Evolutionary conservation across 2,329 filamentous ascomycete species (phyloP).

Genomic region (Alternaria incomplexa): DNA sequence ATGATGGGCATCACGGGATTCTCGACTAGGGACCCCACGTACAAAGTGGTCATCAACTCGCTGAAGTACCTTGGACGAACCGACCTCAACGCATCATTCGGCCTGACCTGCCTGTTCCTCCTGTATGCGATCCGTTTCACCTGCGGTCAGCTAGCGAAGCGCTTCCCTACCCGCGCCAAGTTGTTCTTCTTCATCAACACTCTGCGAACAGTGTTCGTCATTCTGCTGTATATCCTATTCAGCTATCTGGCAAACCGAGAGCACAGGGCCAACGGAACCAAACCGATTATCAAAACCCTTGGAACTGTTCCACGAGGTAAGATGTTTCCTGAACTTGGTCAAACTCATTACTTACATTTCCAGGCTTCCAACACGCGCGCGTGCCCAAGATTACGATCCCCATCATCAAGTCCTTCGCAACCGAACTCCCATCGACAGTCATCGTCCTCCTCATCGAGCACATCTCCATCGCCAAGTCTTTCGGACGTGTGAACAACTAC

Average conservation of each 20-base stretch:
- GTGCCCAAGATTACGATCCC: constrained; percentile 71
- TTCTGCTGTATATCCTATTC: constrained; percentile 89
- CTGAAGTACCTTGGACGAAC: constrained; percentile 70
- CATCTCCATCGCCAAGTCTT: constrained; percentile 96
- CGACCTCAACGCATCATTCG: constrained; percentile 80
- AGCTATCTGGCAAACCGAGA: constrained; percentile 81
- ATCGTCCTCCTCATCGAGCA: constrained; percentile 96
- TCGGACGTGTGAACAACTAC: constrained; percentile 95
- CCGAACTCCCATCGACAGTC: constrained; percentile 80
- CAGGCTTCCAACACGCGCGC: constrained; percentile 74
- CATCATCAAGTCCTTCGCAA: constrained; percentile 71
- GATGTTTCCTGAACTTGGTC: neutral
- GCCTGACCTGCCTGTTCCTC: constrained; percentile 77
- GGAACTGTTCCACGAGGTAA: constrained; percentile 76
- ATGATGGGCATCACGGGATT: constrained; percentile 82
- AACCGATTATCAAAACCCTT: constrained; percentile 76
- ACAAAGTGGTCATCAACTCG: constrained; percentile 83
- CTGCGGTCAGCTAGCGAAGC: constrained; percentile 71
- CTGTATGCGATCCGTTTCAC: constrained; percentile 72
- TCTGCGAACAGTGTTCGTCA: constrained; percentile 87
- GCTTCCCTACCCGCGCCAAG: constrained; percentile 72
- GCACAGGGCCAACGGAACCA: constrained; percentile 43
- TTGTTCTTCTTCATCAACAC: constrained; percentile 89
- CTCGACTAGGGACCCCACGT: constrained; percentile 78
- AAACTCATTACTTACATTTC: constrained; percentile 3